Evolutionary conservation across 2,329 filamentous ascomycete species (phyloP).

Genomic region (Penicillium sp.): DNA sequence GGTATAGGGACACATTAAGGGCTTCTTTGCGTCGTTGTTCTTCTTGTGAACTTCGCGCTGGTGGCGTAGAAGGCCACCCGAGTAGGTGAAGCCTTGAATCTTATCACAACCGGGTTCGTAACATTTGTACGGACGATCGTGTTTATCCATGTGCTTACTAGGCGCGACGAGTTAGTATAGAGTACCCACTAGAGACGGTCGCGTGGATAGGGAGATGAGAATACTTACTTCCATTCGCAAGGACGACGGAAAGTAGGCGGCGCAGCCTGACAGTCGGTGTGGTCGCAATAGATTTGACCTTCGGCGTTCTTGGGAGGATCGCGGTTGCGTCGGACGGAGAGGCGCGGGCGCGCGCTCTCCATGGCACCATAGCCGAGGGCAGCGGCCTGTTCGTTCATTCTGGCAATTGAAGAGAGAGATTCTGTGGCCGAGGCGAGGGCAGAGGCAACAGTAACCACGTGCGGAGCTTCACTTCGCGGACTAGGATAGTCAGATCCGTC

Average conservation of each 20-base stretch:
- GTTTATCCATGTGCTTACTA: constrained; percentile 98
- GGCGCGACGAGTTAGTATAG: constrained; percentile 28
- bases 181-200: neutral
- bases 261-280: constrained; percentile 70
- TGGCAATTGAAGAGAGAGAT: constrained; percentile 40
- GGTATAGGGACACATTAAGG: constrained; percentile 80
- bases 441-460: constrained; percentile 40
- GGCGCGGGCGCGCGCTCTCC: constrained; percentile 47
- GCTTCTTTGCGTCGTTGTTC: constrained; percentile 85
- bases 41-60: constrained; percentile 93
- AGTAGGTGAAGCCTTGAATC: constrained; percentile 92
- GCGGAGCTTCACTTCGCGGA: constrained; percentile 51
- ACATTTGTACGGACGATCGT: constrained; percentile 92
- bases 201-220: constrained; percentile 31
- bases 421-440: constrained; percentile 46
- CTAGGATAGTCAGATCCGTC: constrained; percentile 52
- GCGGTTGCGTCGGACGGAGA: constrained; percentile 51
- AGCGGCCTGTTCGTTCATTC: constrained; percentile 45
- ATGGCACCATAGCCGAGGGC: constrained; percentile 34
- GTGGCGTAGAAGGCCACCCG: constrained; percentile 84
- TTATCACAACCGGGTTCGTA: constrained; percentile 83
- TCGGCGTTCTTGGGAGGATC: constrained; percentile 68
- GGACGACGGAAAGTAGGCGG: constrained; percentile 74
- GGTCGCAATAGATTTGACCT: constrained; percentile 78
- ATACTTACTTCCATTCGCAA: constrained; percentile 88